Base-by-base conservation (phyloP, 352 stramenopile genomes). In the Elongisporangium anandrum region DNA sequence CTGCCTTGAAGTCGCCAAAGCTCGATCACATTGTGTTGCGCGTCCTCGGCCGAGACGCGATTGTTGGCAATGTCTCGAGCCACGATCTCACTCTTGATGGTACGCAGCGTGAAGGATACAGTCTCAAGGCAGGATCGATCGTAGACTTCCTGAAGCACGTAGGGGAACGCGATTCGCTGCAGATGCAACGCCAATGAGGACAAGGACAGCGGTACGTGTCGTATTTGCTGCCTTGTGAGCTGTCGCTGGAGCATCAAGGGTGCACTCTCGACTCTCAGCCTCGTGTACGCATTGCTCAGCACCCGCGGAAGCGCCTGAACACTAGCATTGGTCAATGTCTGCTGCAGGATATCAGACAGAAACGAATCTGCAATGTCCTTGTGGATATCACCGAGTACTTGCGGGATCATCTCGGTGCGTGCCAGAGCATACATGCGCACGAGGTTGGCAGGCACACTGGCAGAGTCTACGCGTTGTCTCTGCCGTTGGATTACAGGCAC, bases 61-160 rank as follows among this genome's bases (percentile, higher is more conserved):
- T 88, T 85, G 1, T 50, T 63, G 2, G 59, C 63, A 24, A 85
- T 85, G 45, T 88, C 61, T 1, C 57, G 56, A 15, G 57, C 69
- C 4, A 88, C 72, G 57, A 92, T 77, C 55, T 89, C 79, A 48
- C 51, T 70, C 60, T 90, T 88, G 70, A 92, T 88, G 9, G 79
- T 64, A 5, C 70, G 69, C 39, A 92, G 29, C 7, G 88, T 54
- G 45, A 69, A 82, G 7, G 83, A 80, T 45, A 92, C 79, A 0
- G 57, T 71, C 57, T 92, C 81, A 6, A 92, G 62, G 26, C 83
- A 87, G 0, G 83, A 67, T 15, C 79, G 68, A 19, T 86, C 69
- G 17, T 79, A 89, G 7, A 84, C 64, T 59, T 88, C 81, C 39
- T 75, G 67, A 21, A 89, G 19, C 24, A 79, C 71, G 49, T 88